Base-by-base conservation (phyloP, 163 green algal species). In the Chloroidium sp. region DNA sequence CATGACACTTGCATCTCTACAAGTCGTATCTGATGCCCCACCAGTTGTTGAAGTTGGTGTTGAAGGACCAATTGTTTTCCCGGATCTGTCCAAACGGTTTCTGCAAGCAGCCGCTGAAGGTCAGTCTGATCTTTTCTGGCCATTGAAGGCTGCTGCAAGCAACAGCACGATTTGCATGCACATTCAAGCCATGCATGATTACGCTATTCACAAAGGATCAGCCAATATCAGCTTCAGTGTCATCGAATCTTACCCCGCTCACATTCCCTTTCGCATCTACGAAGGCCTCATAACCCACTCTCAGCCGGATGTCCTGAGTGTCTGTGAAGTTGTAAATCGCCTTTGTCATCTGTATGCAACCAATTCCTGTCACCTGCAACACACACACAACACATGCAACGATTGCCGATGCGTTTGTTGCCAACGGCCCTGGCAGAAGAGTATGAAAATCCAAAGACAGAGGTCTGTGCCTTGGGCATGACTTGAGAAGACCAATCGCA, bases 11-110 rank as follows among this genome's bases (percentile, higher is more conserved):
- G 36, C 36, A 36, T 36, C 36, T 36, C 36, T 36, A 88, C 74
- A 88, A 78, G 79, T 88, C 84, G 62, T 88, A 88, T 2, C 78
- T 69, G 62, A 88, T 69, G 3, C 74, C 74, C 72, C 78, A 83
- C 8, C 79, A 78, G 59, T 61, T 61, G 4, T 76, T 82, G 79
- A 86, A 84, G 64, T 84, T 75, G 8, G 80, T 85, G 78, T 84
- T 82, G 8, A 88, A 62, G 2, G 77, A 80, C 84, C 84, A 88
- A 58, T 88, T 88, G 79, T 88, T 88, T 59, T 88, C 84, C 69
- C 81, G 67, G 0, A 88, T 61, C 62, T 82, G 81, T 2, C 76
- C 84, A 69, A 85, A 88, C 1, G 77, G 75, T 12, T 59, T 77
- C 79, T 84, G 84, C 77, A 79, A 36, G 36, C 36, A 36, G 36